Percentiles rank a stretch among this genome's conserved stretches.
Evolutionary conservation across 192 early-diverging fungal genomes (phyloP).

Genomic region (Linnemannia exigua): DNA sequence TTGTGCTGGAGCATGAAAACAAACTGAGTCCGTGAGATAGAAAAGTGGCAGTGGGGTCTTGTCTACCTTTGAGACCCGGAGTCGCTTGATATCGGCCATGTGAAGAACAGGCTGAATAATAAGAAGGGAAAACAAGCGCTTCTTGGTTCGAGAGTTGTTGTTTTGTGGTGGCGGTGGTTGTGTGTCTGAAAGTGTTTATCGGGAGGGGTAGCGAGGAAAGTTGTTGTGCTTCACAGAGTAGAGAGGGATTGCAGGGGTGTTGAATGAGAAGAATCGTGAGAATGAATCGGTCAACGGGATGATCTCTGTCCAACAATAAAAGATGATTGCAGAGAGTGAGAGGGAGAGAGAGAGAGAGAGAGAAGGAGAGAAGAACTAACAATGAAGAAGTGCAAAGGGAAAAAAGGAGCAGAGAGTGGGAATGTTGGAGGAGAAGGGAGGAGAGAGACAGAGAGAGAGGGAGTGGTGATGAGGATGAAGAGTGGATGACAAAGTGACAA

Average conservation of each 20-base stretch:
- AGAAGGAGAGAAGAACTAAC: too few species aligned
- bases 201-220: neutral
- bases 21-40: neutral
- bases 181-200: neutral
- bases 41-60: neutral
- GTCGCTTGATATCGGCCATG: conserved; percentile 51
- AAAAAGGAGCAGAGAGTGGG: too few species aligned
- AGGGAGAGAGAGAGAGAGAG: neutral
- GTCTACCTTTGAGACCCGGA: conserved; percentile 40
- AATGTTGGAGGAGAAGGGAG: neutral
- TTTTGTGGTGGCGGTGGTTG: neutral
- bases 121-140: neutral
- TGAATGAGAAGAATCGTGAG: neutral
- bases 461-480: too few species aligned
- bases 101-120: neutral
- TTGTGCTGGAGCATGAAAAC: too few species aligned
- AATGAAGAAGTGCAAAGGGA: too few species aligned
- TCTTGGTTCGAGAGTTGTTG: neutral
- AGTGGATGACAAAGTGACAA: too few species aligned
- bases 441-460: neutral
- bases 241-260: neutral
- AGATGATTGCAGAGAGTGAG: neutral
- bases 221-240: neutral
- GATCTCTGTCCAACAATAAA: too few species aligned
- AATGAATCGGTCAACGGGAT: neutral